Base-by-base conservation (phyloP, 2,329 filamentous ascomycete species). In the Leptographium procerum region DNA sequence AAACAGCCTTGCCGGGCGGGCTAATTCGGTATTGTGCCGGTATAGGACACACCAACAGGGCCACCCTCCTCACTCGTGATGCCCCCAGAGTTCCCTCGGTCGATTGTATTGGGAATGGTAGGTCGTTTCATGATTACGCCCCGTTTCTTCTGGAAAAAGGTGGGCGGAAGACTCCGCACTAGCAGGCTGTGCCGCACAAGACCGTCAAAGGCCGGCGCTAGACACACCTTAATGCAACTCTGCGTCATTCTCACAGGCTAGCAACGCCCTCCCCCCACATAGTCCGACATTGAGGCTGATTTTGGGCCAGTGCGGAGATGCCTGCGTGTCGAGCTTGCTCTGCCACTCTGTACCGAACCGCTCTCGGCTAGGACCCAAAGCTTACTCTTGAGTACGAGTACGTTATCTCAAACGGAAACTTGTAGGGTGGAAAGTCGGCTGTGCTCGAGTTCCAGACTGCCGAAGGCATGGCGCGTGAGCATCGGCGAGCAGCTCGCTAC, bases 1-100 rank as follows among this genome's bases (percentile, higher is more conserved):
- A 48, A 26, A 26, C 24, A 48, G 22, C 40, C 16, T 43, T n/a
- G 40, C 40, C 40, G n/a, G n/a, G 36, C 36, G 36, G 36, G 36
- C 36, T 40, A 19, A 40, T 19, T 13, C 22, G 47, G 5, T 26
- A 26, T 47, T 24, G 43, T n/a, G n/a, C 24, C 54, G 54, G 45
- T 56, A 50, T 50, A 56, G 54, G 54, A 56, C 54, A 56, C 31
- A 40, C 45, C 55, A 24, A 24, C 9, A n/a, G n/a, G 16, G 16
- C 40, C 13, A 29, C n/a, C 31, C 16, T n/a, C 9, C 40, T n/a
- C 40, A 43, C 19, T n/a, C n/a, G n/a, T n/a, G 40, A n/a, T 43
- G n/a, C 40, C 36, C 40, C 40, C n/a, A n/a, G 19, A n/a, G 14
- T 5, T 2, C 6, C 40, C 40, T 43, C 40, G 40, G 40, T 43